phyloP scores from a whole-genome alignment of 352 stramenopile genomes.

The Globisporangium nagaii region DNA sequence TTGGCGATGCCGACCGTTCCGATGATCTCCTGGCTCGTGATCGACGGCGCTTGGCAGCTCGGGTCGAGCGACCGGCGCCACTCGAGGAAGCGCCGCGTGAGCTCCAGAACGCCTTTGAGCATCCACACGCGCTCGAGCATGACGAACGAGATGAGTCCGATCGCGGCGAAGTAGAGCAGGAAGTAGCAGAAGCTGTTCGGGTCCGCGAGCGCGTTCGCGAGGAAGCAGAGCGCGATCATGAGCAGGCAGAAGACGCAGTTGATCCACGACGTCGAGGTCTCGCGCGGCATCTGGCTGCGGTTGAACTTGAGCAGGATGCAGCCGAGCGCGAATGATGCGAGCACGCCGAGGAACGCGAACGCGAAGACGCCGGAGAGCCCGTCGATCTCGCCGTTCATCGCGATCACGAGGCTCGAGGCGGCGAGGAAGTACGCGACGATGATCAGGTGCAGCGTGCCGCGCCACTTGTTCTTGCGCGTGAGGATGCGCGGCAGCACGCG shows the following conservation, averaged over 20 bases:
- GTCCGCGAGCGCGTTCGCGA: conserved; percentile 50
- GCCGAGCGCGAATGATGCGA: conserved; percentile 61
- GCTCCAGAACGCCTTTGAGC: conserved; percentile 39
- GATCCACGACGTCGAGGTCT: conserved; percentile 57
- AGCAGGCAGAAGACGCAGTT: conserved; percentile 42
- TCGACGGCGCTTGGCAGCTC: not conserved
- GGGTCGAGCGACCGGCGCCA: conserved; percentile 3
- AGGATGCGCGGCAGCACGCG: conserved; percentile 33
- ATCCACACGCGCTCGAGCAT: conserved; percentile 65
- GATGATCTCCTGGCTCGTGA: conserved; percentile 20
- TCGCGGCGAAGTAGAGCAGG: conserved; percentile 47
- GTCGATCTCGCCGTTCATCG: conserved; percentile 50
- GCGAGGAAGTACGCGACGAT: conserved; percentile 54
- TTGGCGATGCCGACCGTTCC: conserved; percentile 63
- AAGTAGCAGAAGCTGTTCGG: conserved; percentile 41
- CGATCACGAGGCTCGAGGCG: conserved; percentile 39
- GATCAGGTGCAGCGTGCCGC: conserved; percentile 51
- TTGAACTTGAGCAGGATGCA: conserved; percentile 78
- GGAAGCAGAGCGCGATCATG: conserved; percentile 42
- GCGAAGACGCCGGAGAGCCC: conserved; percentile 68
- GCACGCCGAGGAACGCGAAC: conserved; percentile 69
- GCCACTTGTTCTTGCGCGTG: conserved; percentile 37
- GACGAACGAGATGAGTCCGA: conserved; percentile 42
- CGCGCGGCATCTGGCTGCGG: conserved; percentile 66
- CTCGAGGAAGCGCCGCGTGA: conserved; percentile 30